Evolutionary conservation across 768 basidiomycete genomes (phyloP).

Genomic region (Rhizopogon vulgaris): DNA sequence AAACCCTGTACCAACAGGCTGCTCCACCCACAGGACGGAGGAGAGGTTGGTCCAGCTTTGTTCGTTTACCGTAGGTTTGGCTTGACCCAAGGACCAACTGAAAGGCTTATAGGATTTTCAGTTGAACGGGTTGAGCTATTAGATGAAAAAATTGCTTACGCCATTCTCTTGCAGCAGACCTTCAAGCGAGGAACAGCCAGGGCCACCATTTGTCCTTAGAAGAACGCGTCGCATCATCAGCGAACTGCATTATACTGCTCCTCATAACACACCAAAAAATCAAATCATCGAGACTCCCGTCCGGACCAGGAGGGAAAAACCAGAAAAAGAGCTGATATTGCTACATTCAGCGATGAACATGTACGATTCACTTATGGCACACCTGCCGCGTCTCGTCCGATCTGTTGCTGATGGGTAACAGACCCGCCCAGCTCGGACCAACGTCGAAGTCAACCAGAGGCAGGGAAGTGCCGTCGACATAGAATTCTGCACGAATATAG

Average conservation of each 20-base stretch:
- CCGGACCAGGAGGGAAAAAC: slow-evolving; percentile 76
- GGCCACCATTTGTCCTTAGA: slow-evolving; percentile 72
- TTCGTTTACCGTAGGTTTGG: slow-evolving; percentile 56
- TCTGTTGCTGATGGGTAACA: slow-evolving; percentile 60
- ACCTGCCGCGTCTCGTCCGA: slow-evolving; percentile 66
- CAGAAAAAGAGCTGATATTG: slow-evolving; percentile 68
- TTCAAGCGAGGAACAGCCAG: slow-evolving; percentile 70
- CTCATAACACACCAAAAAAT: slow-evolving; percentile 54
- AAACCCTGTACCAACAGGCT: slow-evolving; percentile 76
- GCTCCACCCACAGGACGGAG: slow-evolving; percentile 69
- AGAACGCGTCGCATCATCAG: background rate
- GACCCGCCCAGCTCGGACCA: slow-evolving; percentile 70
- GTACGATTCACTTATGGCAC: background rate
- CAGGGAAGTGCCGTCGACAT: slow-evolving; percentile 57
- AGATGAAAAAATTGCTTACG: slow-evolving; percentile 30
- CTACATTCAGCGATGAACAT: background rate
- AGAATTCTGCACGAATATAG: slow-evolving; percentile 45
- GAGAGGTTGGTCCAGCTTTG: slow-evolving; percentile 79
- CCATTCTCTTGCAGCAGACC: slow-evolving; percentile 73
- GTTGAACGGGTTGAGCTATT: slow-evolving; percentile 15
- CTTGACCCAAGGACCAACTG: slow-evolving; percentile 58
- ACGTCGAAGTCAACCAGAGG: slow-evolving; percentile 69
- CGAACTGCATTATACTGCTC: background rate
- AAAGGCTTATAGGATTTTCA: slow-evolving; percentile 43
- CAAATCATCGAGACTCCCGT: slow-evolving; percentile 65